phyloP scores from a whole-genome alignment of 257 asterid species.

The Solanum tarijense region DNA sequence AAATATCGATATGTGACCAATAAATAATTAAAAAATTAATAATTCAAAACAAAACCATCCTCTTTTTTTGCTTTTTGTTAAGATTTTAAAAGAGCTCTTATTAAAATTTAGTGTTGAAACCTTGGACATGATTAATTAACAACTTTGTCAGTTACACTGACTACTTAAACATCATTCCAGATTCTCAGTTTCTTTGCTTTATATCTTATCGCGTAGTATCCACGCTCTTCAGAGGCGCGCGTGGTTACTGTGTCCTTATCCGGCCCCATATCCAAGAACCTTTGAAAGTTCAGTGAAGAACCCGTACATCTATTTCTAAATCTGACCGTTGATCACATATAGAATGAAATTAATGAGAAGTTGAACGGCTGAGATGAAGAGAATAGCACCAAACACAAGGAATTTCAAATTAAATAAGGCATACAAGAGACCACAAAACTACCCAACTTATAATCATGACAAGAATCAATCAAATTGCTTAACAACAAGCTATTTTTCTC shows the following conservation, averaged over 20 bases:
- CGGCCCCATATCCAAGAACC: background rate
- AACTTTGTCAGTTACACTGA: slow-evolving; percentile 14
- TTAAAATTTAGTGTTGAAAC: background rate
- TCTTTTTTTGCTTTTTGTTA: background rate
- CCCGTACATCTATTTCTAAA: slow-evolving; percentile 7
- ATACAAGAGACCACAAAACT: slow-evolving; percentile 12
- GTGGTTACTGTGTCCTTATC: slow-evolving; percentile 12
- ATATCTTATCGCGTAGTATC: background rate
- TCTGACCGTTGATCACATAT: slow-evolving; percentile 2
- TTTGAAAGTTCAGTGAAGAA: slow-evolving; percentile 13
- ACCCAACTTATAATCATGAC: slow-evolving; percentile 26
- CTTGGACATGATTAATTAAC: slow-evolving; percentile 10
- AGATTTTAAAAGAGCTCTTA: background rate
- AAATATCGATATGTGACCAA: background rate
- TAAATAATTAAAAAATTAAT: background rate
- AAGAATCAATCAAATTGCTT: slow-evolving; percentile 43
- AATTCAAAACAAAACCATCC: background rate
- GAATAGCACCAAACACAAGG: slow-evolving; percentile 14
- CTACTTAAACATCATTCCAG: slow-evolving; percentile 10
- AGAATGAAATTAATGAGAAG: background rate
- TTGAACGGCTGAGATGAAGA: slow-evolving; percentile 20
- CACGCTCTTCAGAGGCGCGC: slow-evolving; percentile 19
- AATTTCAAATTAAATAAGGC: slow-evolving; percentile 22
- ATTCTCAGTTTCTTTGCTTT: slow-evolving; percentile 12
- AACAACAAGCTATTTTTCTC: slow-evolving; percentile 1